Evolutionary conservation across 116 monocot genomes (phyloP).

Genomic region (Zostera marina): DNA sequence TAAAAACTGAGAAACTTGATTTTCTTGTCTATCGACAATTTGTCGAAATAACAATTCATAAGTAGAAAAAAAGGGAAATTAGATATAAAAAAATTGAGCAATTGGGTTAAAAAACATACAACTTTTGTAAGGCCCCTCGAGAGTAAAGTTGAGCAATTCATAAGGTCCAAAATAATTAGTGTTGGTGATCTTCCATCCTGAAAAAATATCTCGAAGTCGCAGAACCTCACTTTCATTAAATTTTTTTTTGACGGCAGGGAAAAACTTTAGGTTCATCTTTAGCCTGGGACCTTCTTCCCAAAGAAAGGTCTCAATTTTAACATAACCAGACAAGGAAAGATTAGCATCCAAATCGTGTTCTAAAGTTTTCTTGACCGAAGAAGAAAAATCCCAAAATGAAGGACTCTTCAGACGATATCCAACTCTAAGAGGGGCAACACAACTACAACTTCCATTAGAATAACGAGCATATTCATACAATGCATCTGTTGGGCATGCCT

Average conservation of each 20-base stretch:
- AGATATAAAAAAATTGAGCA: no score
- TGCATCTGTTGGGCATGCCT: conserved; percentile 35
- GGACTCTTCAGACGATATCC: conserved; percentile 94
- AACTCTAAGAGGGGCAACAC: conserved; percentile 59
- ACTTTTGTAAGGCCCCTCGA: conserved; percentile 17
- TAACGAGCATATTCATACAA: conserved; percentile 50
- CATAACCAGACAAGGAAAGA: conserved; percentile 29
- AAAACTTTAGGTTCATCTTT: conserved; percentile 25
- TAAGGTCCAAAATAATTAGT: conserved; percentile 74
- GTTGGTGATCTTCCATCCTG: conserved; percentile 56
- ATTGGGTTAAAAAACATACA: neutral
- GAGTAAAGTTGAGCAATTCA: conserved; percentile 60
- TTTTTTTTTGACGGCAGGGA: neutral
- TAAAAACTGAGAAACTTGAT: no score
- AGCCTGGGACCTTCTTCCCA: conserved; percentile 96
- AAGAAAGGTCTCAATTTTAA: conserved; percentile 38
- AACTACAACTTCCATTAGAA: conserved; percentile 47
- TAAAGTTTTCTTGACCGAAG: conserved; percentile 22
- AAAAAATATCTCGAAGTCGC: conserved; percentile 21
- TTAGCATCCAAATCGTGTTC: conserved; percentile 35
- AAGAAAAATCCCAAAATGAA: conserved; percentile 57
- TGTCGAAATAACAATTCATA: no score
- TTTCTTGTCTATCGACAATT: no score
- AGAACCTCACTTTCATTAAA: neutral
- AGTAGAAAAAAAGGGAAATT: no score